A percentile compares a stretch with the other conserved stretches of the same genome.
phyloP scores from a whole-genome alignment of 148 eudicot genomes.

The Vaccinium vitisidaea region DNA sequence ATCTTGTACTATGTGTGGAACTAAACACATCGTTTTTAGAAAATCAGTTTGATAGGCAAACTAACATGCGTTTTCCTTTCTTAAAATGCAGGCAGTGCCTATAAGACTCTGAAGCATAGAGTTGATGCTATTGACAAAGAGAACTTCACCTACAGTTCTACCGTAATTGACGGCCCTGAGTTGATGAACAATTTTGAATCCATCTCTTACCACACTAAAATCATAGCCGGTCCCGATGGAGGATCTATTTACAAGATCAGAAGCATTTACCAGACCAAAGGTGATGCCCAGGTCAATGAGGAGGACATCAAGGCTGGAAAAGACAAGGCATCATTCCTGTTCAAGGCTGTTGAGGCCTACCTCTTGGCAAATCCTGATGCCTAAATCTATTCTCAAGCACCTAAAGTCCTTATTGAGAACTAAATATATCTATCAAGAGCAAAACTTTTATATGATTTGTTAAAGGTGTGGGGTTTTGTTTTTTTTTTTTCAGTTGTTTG shows the following conservation, averaged over 20 bases:
- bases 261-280: slow-evolving; percentile 9
- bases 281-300: background rate
- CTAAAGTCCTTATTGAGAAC: background rate
- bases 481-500: too few species aligned
- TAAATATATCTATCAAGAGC: background rate
- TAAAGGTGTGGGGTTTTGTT: background rate
- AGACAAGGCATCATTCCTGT: background rate
- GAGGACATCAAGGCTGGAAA: slow-evolving; percentile 15
- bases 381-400: background rate
- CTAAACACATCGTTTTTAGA: too few species aligned
- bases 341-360: slow-evolving; percentile 25
- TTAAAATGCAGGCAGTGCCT: slow-evolving; percentile 4
- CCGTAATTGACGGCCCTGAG: slow-evolving; percentile 3
- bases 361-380: slow-evolving; percentile 20
- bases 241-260: slow-evolving; percentile 17
- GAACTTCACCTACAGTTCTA: slow-evolving; percentile 3
- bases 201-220: background rate
- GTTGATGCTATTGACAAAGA: slow-evolving; percentile 17
- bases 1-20: background rate
- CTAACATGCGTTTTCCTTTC: background rate
- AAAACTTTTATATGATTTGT: background rate
- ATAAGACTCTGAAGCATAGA: slow-evolving; percentile 4
- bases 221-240: background rate
- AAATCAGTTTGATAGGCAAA: too few species aligned
- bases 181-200: background rate